A percentile compares a stretch with the other conserved stretches of the same genome.
phyloP scores from a whole-genome alignment of 2,329 filamentous ascomycete species.

The Alternaria brassicicola region DNA sequence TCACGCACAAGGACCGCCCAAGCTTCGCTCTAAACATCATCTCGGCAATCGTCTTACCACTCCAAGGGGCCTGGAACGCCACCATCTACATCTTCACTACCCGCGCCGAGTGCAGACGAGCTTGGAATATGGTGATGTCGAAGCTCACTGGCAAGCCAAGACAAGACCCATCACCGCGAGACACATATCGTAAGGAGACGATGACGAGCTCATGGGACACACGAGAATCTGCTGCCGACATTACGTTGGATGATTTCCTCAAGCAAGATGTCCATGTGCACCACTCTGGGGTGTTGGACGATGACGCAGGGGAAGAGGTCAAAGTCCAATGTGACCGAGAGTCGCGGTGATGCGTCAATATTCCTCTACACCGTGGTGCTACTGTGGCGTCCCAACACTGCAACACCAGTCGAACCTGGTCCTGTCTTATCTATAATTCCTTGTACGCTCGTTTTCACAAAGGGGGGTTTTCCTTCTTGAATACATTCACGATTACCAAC shows the following conservation, averaged over 20 bases:
- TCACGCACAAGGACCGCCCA: slow-evolving; percentile 59
- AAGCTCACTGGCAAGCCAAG: slow-evolving; percentile 13
- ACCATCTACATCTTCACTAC: slow-evolving; percentile 68
- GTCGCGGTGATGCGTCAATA: slow-evolving; percentile 2
- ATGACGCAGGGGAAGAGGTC: not conserved
- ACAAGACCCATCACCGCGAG: not conserved
- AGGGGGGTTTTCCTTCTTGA: not conserved
- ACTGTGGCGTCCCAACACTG: slow-evolving; percentile 4
- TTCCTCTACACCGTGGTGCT: slow-evolving; percentile 5
- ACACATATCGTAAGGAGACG: slow-evolving; percentile 7
- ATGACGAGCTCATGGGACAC: slow-evolving; percentile 12
- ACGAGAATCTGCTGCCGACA: slow-evolving; percentile 10
- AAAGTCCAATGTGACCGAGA: not conserved
- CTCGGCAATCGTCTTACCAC: slow-evolving; percentile 75
- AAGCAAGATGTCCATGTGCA: slow-evolving; percentile 10
- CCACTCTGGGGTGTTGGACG: not conserved
- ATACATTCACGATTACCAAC: not conserved
- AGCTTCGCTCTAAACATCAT: slow-evolving; percentile 69
- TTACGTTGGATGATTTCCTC: slow-evolving; percentile 12
- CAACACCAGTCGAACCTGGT: not conserved
- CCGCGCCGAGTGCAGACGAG: slow-evolving; percentile 35
- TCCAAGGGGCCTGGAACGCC: slow-evolving; percentile 86
- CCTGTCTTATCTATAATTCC: not conserved
- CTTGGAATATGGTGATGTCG: slow-evolving; percentile 13
- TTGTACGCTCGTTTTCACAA: not conserved